phyloP scores from a whole-genome alignment of 2,329 filamentous ascomycete species.

The Cryoendolithus antarcticus region DNA sequence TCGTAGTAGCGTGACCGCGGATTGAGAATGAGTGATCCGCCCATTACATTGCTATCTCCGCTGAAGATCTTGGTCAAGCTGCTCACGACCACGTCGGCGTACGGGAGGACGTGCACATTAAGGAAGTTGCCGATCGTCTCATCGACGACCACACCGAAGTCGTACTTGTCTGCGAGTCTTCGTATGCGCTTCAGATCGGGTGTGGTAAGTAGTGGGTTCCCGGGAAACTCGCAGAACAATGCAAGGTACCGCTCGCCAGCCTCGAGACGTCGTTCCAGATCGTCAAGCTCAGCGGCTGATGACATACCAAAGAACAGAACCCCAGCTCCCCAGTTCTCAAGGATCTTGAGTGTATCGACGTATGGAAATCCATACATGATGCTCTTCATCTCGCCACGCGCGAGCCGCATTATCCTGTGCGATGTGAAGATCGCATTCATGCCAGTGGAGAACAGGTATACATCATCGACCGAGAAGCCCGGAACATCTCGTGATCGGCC shows the following conservation, averaged over 20 bases:
- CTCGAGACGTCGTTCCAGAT: slow-evolving; percentile 61
- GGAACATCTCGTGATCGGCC: slow-evolving; percentile 34
- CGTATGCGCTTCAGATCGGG: slow-evolving; percentile 78
- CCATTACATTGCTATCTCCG: slow-evolving; percentile 97
- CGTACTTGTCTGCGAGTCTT: slow-evolving; percentile 63
- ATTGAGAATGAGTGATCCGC: slow-evolving; percentile 56
- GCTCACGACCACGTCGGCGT: slow-evolving; percentile 84
- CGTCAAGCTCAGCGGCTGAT: slow-evolving; percentile 64
- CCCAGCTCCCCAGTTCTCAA: slow-evolving; percentile 88
- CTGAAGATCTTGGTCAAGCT: slow-evolving; percentile 96
- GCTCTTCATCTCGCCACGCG: slow-evolving; percentile 56
- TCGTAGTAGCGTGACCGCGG: slow-evolving; percentile 58
- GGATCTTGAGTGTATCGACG: slow-evolving; percentile 87
- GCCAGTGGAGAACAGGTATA: slow-evolving; percentile 77
- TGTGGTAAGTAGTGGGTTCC: slow-evolving; percentile 77
- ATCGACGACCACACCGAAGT: slow-evolving; percentile 84
- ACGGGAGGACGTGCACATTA: slow-evolving; percentile 84
- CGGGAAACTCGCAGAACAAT: slow-evolving; percentile 89
- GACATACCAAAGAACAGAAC: slow-evolving; percentile 79
- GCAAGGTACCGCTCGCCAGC: slow-evolving; percentile 65
- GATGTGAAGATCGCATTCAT: slow-evolving; percentile 94
- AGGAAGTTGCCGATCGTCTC: slow-evolving; percentile 95
- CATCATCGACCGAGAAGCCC: slow-evolving; percentile 69
- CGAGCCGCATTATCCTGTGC: slow-evolving; percentile 59
- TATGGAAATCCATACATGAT: slow-evolving; percentile 97